phyloP scores from a whole-genome alignment of 169 alveolate genomes.

The Blepharisma undulans region DNA sequence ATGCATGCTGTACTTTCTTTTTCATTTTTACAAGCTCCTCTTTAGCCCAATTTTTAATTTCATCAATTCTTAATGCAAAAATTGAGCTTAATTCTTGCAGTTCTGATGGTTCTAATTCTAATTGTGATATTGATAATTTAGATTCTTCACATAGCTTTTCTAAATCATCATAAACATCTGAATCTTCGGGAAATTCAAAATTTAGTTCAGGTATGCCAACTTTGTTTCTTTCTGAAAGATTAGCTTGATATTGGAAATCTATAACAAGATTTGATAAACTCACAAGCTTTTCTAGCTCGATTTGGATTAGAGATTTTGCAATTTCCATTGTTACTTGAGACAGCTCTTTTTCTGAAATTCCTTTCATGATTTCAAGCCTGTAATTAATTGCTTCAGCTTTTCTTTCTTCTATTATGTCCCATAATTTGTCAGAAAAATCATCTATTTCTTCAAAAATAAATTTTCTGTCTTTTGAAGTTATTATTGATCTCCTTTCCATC shows the following conservation, averaged over 20 bases:
- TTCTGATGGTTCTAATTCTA: neutral
- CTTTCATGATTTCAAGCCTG: neutral
- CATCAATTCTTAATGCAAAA: neutral
- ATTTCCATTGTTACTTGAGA: neutral
- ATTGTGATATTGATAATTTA: neutral
- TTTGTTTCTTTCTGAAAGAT: neutral
- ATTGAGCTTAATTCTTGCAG: neutral
- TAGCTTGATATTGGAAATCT: neutral
- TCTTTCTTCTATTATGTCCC: conserved; percentile 36
- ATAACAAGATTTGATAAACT: neutral
- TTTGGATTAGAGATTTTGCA: neutral
- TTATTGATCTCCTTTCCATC: conserved; percentile 1
- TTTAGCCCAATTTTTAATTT: conserved; percentile 31
- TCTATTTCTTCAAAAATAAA: conserved; percentile 22
- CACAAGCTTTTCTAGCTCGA: neutral
- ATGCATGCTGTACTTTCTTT: neutral
- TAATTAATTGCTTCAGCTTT: conserved; percentile 8
- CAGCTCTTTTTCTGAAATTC: neutral
- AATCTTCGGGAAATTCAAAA: neutral
- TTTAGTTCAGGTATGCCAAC: neutral
- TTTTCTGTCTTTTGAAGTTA: neutral
- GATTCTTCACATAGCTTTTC: neutral
- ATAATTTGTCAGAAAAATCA: conserved; percentile 28
- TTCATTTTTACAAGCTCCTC: neutral
- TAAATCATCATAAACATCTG: neutral